Evolutionary conservation across 2,329 filamentous ascomycete genomes (phyloP).

Genomic region (Aspergillus aculeatinus): DNA sequence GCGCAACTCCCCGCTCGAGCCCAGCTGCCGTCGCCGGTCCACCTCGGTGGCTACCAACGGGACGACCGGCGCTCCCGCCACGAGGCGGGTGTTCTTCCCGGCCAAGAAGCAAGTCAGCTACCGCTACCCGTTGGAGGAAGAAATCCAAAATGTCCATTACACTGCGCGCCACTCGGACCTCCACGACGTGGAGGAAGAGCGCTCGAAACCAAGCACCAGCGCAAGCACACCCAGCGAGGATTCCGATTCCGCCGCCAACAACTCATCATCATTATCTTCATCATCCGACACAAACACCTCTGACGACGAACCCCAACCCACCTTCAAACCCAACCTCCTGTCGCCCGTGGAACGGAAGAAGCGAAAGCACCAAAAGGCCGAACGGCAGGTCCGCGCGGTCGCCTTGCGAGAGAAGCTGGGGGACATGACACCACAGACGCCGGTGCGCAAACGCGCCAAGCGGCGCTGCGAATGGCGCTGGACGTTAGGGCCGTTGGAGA

Average conservation of each 20-base stretch:
- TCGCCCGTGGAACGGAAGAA: slow-evolving; percentile 38
- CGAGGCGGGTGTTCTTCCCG: slow-evolving; percentile 50
- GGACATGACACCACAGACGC: slow-evolving; percentile 51
- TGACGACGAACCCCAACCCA: slow-evolving; percentile 31
- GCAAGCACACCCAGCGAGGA: slow-evolving; percentile 26
- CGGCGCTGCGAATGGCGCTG: slow-evolving; percentile 57
- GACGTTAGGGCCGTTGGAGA: slow-evolving; percentile 53
- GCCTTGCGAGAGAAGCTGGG: slow-evolving; percentile 38
- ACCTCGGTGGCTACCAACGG: slow-evolving; percentile 37
- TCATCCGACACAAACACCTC: slow-evolving; percentile 32
- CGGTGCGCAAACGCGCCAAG: slow-evolving; percentile 54
- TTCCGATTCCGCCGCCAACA: slow-evolving; percentile 30
- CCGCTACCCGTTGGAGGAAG: slow-evolving; percentile 56
- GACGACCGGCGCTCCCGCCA: slow-evolving; percentile 33
- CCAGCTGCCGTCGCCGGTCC: slow-evolving; percentile 39
- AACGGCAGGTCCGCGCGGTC: slow-evolving; percentile 42
- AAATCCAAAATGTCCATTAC: slow-evolving; percentile 58
- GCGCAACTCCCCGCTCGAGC: slow-evolving; percentile 47
- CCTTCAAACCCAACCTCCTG: slow-evolving; percentile 9
- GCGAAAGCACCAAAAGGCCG: slow-evolving; percentile 30
- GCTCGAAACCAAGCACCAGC: slow-evolving; percentile 16
- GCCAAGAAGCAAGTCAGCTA: slow-evolving; percentile 59
- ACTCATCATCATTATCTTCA: slow-evolving; percentile 25
- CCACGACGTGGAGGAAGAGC: slow-evolving; percentile 26
- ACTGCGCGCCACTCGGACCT: slow-evolving; percentile 58